Conservation (phyloP, 257 asterid genomes). For the Lantana camara region DNA sequence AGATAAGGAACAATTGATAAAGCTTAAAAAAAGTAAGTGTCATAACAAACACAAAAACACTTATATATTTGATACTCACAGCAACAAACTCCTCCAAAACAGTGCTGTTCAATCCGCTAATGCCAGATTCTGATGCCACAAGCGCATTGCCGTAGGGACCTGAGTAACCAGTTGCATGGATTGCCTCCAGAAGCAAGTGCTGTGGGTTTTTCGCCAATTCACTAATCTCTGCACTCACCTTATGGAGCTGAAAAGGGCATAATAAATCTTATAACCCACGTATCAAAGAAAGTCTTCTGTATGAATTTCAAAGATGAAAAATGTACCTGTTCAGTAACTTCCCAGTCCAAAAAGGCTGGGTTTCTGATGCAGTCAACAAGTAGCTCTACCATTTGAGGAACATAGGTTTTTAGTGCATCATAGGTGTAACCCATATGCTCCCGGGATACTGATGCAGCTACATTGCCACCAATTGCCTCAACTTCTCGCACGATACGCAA, state of each 20-base stretch:
- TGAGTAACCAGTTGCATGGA: conserved; percentile 77
- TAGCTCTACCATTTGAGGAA: conserved; percentile 93
- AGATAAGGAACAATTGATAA: background rate
- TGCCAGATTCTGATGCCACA: conserved; percentile 73
- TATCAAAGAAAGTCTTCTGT: background rate
- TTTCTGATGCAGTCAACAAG: conserved; percentile 81
- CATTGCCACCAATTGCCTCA: conserved; percentile 95
- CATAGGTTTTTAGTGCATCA: conserved; percentile 73
- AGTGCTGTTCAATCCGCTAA: conserved; percentile 50
- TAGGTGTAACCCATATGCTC: conserved; percentile 84
- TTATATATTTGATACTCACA: conserved; percentile 48
- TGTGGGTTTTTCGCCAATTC: conserved; percentile 81
- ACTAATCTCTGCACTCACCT: conserved; percentile 62
- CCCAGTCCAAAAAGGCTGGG: conserved; percentile 96
- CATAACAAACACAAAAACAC: background rate
- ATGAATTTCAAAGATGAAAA: conserved; percentile 18
- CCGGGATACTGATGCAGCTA: conserved; percentile 71
- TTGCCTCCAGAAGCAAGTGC: conserved; percentile 84
- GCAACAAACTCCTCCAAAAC: conserved; percentile 79
- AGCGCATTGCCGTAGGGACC: conserved; percentile 76
- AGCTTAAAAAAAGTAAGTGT: background rate
- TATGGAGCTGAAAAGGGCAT: conserved; percentile 52
- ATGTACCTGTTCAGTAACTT: conserved; percentile 87
- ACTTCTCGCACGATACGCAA: conserved; percentile 83
- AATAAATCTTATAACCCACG: background rate